A percentile compares a stretch with the other conserved stretches of the same genome.
Conservation (phyloP, 257 asterid genomes). For the Nicotiana tomentosiformis region DNA sequence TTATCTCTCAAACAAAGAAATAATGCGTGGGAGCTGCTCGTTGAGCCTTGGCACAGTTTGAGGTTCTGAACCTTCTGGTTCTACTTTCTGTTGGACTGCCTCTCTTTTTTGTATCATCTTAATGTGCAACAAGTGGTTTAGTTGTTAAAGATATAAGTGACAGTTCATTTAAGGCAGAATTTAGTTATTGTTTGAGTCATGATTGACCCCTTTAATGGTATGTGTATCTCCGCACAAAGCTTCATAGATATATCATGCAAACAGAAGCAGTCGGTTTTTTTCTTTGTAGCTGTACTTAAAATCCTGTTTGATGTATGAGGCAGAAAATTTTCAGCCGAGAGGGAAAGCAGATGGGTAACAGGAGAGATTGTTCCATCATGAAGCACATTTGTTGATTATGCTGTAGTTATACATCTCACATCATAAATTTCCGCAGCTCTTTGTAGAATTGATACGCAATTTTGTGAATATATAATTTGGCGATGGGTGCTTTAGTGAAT, state of each 20-base stretch:
- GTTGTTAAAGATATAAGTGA: background rate
- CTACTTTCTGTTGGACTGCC: background rate
- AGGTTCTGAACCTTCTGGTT: slow-evolving; percentile 10
- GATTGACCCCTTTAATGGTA: background rate
- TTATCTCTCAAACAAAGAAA: slow-evolving; percentile 49
- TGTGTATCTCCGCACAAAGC: background rate
- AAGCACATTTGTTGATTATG: background rate
- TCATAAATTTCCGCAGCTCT: background rate
- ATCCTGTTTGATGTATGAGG: background rate
- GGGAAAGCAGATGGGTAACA: background rate
- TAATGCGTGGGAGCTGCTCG: slow-evolving; percentile 16
- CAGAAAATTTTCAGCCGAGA: background rate
- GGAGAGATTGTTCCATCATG: background rate
- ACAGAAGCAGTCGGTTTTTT: background rate
- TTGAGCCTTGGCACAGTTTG: background rate
- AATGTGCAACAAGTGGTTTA: background rate
- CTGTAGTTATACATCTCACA: background rate
- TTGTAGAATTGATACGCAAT: background rate
- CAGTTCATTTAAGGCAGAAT: background rate
- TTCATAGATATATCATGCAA: background rate
- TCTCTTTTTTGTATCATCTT: background rate
- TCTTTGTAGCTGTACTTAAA: background rate
- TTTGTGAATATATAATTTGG: background rate
- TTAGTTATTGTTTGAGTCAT: background rate
- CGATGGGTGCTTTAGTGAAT: background rate